Percentiles rank a stretch among this genome's conserved stretches.
phyloP scores from a whole-genome alignment of 805 yeast genomes.

The Teunomyces cretensis region DNA sequence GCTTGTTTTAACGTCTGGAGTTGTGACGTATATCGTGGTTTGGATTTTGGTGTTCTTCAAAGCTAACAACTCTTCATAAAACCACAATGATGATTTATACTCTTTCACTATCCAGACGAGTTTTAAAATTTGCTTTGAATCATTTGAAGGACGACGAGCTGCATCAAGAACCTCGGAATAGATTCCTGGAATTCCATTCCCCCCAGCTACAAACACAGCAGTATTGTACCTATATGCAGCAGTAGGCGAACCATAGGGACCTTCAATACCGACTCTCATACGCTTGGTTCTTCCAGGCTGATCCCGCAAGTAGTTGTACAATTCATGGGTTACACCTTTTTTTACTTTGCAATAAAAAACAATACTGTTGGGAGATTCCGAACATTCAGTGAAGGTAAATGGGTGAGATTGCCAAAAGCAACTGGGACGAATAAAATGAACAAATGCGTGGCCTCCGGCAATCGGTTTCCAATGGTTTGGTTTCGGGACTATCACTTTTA shows the following conservation, averaged over 20 bases:
- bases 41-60: constrained; percentile 26
- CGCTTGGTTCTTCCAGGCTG: constrained; percentile 25
- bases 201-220: constrained; percentile 57
- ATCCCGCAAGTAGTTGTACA: constrained; percentile 19
- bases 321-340: constrained; percentile 50
- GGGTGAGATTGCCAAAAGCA: constrained; percentile 71
- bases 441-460: constrained; percentile 65
- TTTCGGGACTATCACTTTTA: constrained; percentile 48
- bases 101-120: constrained; percentile 65
- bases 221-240: constrained; percentile 49
- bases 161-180: constrained; percentile 37
- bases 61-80: constrained; percentile 37
- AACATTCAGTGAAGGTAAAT: constrained; percentile 48
- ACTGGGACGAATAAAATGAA: constrained; percentile 45
- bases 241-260: constrained; percentile 53
- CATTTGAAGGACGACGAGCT: constrained; percentile 16
- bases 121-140: constrained; percentile 6
- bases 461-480: constrained; percentile 53
- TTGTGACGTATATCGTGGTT: constrained; percentile 25
- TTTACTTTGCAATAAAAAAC: constrained; percentile 51
- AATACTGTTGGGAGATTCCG: constrained; percentile 33
- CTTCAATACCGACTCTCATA: constrained; percentile 52
- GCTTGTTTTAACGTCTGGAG: constrained; percentile 42
- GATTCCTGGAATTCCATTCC: constrained; percentile 60
- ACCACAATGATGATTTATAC: constrained; percentile 48